Conservation (phyloP, 169 alveolate genomes). For the Perkinsus marinus region DNA sequence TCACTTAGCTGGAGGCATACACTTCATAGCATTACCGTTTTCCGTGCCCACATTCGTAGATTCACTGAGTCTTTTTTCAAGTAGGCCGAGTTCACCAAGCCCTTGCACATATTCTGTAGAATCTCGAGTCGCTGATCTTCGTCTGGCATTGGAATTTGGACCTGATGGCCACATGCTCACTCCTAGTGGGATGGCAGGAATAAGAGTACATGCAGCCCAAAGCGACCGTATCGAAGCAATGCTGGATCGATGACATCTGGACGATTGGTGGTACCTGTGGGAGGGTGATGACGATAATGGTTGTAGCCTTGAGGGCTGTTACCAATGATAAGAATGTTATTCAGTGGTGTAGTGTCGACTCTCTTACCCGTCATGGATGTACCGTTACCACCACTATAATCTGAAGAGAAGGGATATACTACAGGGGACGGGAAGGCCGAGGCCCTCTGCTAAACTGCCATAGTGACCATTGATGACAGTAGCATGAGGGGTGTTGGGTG, state of each 20-base stretch:
- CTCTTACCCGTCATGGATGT: background rate
- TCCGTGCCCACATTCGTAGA: background rate
- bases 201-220: background rate
- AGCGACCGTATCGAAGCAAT: constrained; percentile 82
- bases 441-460: no score
- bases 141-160: constrained; percentile 85
- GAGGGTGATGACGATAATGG: background rate
- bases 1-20: background rate
- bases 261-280: constrained; percentile 89
- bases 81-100: background rate
- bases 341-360: background rate
- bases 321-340: background rate
- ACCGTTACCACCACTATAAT: background rate
- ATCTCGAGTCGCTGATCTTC: constrained; percentile 75
- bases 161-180: constrained; percentile 6
- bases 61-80: background rate
- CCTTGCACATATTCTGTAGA: constrained; percentile 31
- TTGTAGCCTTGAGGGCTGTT: background rate
- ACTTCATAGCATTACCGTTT: background rate
- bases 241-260: constrained; percentile 97
- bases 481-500: no score
- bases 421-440: no score
- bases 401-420: no score
- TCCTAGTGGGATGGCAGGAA: no score
- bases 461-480: no score